phyloP scores from a whole-genome alignment of 345 rosid genomes.

The Draba incana region DNA sequence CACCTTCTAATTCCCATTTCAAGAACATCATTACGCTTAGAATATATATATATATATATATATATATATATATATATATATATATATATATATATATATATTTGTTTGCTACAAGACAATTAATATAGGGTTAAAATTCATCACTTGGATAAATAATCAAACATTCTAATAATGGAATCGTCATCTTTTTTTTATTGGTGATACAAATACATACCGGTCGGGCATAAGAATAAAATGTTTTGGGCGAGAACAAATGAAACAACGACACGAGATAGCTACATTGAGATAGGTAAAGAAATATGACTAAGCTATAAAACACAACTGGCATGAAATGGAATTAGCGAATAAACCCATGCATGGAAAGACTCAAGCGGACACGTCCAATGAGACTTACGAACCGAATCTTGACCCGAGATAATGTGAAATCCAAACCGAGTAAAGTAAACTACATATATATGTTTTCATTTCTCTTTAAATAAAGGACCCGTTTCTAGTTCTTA shows the following conservation, averaged over 20 bases:
- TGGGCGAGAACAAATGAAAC: neutral
- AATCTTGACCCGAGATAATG: neutral
- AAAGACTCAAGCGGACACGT: neutral
- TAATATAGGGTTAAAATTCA: slow-evolving; percentile 2
- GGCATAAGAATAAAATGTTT: neutral
- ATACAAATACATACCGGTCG: neutral
- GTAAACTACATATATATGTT: slow-evolving; percentile 9
- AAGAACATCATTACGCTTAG: neutral
- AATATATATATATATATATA: too few species aligned
- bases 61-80: too few species aligned
- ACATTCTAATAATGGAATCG: neutral
- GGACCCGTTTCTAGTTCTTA: neutral
- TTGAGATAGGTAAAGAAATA: neutral
- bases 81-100: too few species aligned
- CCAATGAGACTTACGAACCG: neutral
- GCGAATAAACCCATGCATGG: neutral
- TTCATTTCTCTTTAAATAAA: neutral
- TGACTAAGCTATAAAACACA: neutral
- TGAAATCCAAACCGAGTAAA: neutral
- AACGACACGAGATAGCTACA: neutral
- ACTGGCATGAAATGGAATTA: too few species aligned
- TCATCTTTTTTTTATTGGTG: neutral
- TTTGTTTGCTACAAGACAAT: slow-evolving; percentile 19
- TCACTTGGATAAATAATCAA: slow-evolving; percentile 4
- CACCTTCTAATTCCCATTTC: neutral